Conservation (phyloP, 805 yeast species). For the Torulaspora indica region DNA sequence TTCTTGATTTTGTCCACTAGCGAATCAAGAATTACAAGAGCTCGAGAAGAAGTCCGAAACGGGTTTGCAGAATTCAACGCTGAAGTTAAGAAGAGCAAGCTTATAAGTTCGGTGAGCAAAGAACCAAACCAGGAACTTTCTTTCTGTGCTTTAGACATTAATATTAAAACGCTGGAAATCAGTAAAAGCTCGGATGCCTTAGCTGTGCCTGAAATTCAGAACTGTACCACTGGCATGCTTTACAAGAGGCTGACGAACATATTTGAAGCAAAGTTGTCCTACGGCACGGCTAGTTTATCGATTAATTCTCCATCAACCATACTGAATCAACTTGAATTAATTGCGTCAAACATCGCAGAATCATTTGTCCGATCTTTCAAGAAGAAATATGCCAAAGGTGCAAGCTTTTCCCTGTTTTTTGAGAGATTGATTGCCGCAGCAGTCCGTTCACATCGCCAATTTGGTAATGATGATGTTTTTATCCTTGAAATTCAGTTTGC, state of each 20-base stretch:
- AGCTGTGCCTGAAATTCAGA: slow-evolving; percentile 13
- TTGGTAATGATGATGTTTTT: background rate
- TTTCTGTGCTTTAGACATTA: slow-evolving; percentile 44
- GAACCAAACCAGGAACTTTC: slow-evolving; percentile 9
- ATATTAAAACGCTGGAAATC: slow-evolving; percentile 35
- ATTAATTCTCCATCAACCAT: slow-evolving; percentile 25
- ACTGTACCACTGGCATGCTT: slow-evolving; percentile 18
- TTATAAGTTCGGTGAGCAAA: slow-evolving; percentile 28
- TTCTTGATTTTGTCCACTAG: slow-evolving; percentile 63
- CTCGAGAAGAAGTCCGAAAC: slow-evolving; percentile 30
- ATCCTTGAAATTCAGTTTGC: slow-evolving; percentile 3
- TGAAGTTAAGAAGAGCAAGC: slow-evolving; percentile 40
- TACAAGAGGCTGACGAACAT: slow-evolving; percentile 28
- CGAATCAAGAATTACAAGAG: slow-evolving; percentile 28
- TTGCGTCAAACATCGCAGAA: slow-evolving; percentile 19
- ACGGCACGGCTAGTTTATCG: slow-evolving; percentile 27
- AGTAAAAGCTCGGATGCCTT: slow-evolving; percentile 33
- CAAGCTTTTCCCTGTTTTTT: slow-evolving; percentile 4
- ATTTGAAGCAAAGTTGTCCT: slow-evolving; percentile 34
- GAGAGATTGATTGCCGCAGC: slow-evolving; percentile 1
- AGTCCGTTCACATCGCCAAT: background rate
- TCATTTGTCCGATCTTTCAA: slow-evolving; percentile 16
- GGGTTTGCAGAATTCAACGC: slow-evolving; percentile 45
- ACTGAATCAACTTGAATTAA: slow-evolving; percentile 17
- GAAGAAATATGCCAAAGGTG: background rate